phyloP scores from a whole-genome alignment of 306 rosid genomes.

The Canavalia gladiata region DNA sequence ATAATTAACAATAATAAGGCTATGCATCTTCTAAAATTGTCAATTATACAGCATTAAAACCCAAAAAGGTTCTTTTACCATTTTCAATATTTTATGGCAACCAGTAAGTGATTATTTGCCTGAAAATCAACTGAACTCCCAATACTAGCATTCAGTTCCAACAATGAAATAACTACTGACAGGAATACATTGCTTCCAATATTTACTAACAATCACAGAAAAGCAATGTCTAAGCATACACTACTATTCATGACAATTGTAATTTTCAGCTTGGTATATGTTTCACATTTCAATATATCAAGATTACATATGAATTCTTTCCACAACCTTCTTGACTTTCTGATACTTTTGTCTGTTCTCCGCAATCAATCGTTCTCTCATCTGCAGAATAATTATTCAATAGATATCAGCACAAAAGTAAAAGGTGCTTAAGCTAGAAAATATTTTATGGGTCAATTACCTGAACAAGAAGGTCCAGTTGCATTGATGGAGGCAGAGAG shows the following conservation, averaged over 20 bases:
- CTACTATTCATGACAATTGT: constrained; percentile 11
- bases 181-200: constrained; percentile 20
- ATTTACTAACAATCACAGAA: constrained; percentile 7
- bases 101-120: constrained; percentile 23
- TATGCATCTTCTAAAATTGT: not conserved
- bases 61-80: not conserved
- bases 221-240: constrained; percentile 2
- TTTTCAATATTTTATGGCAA: not conserved
- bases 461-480: constrained; percentile 70
- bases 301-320: constrained; percentile 38
- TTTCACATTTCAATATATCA: constrained; percentile 24
- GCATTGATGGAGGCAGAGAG: constrained; percentile 71
- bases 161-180: constrained; percentile 3
- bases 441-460: constrained; percentile 43
- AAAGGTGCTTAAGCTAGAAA: constrained; percentile 36
- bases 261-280: constrained; percentile 6
- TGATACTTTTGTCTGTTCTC: constrained; percentile 96
- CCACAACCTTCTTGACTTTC: constrained; percentile 89
- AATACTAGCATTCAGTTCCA: not conserved
- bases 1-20: not conserved
- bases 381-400: constrained; percentile 59
- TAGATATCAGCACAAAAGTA: constrained; percentile 34
- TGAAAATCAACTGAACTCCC: constrained; percentile 24
- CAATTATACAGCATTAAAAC: constrained; percentile 1
- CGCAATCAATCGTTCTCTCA: constrained; percentile 90